Conservation (phyloP, 768 basidiomycete genomes). For the Floccularia luteovirens region DNA sequence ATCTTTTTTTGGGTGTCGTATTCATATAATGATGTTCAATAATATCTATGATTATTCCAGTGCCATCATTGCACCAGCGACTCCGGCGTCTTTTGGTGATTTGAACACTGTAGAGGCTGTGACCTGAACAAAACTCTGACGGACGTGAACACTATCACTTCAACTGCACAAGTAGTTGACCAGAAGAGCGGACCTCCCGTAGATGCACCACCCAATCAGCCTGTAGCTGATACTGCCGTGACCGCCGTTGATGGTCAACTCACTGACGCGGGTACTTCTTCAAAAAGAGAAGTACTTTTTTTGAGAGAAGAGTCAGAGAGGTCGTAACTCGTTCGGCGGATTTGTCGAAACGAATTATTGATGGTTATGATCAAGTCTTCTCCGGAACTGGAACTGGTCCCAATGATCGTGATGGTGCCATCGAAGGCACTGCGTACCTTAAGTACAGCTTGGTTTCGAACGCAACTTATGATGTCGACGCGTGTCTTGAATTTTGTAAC, state of each 20-base stretch:
- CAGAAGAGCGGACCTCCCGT: slow-evolving; percentile 27
- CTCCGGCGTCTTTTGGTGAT: no score
- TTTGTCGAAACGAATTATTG: slow-evolving; percentile 13
- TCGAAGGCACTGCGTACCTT: slow-evolving; percentile 41
- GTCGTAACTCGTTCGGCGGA: no score
- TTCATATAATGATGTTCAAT: no score
- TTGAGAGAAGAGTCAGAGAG: no score
- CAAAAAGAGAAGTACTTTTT: slow-evolving; percentile 8
- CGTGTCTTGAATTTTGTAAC: slow-evolving; percentile 32
- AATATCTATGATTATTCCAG: no score
- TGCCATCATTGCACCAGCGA: no score
- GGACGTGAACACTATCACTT: slow-evolving; percentile 23
- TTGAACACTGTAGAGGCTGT: no score
- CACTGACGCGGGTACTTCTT: slow-evolving; percentile 14
- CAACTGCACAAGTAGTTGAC: slow-evolving; percentile 24
- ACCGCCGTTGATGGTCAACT: slow-evolving; percentile 38
- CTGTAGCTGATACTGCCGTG: slow-evolving; percentile 26
- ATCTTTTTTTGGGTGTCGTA: no score
- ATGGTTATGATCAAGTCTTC: slow-evolving; percentile 30
- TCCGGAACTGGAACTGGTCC: slow-evolving; percentile 24
- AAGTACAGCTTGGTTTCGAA: slow-evolving; percentile 39
- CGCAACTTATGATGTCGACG: slow-evolving; percentile 35
- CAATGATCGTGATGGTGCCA: slow-evolving; percentile 31
- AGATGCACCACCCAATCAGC: slow-evolving; percentile 22
- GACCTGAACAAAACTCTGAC: slow-evolving; percentile 18